Evolutionary conservation across 176 grass and related monocot species (phyloP), one percentile per base, ranked within the genome.

Genomic region (Neostapfia colusana): DNA sequence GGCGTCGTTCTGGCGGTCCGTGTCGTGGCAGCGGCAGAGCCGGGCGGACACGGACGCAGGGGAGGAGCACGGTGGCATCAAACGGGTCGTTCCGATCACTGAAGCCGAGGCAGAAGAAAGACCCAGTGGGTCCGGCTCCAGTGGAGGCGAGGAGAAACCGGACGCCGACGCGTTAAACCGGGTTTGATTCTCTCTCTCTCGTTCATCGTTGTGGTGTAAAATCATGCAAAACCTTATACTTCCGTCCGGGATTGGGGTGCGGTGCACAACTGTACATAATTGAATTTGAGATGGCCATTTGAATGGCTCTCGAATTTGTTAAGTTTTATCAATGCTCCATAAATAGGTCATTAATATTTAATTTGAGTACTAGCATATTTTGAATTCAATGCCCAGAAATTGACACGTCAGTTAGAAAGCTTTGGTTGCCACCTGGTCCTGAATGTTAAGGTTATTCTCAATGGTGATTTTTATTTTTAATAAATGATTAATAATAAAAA

Each of bases 21-120:
- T 95, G 71, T 91, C 92, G 7, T 72, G 77, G 51, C 56, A 79
- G 69, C 63, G 81, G 34, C 84, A 64, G 6, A 69, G 77, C 63
- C 77, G 81, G 39, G 18, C 42, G 10, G 80, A 81, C 0, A 17
- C 38, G 9, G 83, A 86, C 42, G 72, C 31, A 16, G 55, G 42
- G 11, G 82, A 82, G 43, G 85, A 81, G 2, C 57, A 69, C 75
- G 46, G 69, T 17, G 53, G 67, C 60, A 57, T 50, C 58, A 91
- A 81, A 40, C 75, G 72, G 16, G 65, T 95, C 58, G 60, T 87
- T 37, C 67, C 92, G 24, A 34, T 89, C 35, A 21, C 35, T n/a
- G 73, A 79, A 25, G 7, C 42, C 1, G 12, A 61, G 8, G 67
- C 10, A 2, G 79, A 48, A 1, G 79, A 48, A 36, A 75, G 2